Evolutionary conservation across 768 basidiomycete genomes (phyloP).

Genomic region (Pulveroboletus sp.): DNA sequence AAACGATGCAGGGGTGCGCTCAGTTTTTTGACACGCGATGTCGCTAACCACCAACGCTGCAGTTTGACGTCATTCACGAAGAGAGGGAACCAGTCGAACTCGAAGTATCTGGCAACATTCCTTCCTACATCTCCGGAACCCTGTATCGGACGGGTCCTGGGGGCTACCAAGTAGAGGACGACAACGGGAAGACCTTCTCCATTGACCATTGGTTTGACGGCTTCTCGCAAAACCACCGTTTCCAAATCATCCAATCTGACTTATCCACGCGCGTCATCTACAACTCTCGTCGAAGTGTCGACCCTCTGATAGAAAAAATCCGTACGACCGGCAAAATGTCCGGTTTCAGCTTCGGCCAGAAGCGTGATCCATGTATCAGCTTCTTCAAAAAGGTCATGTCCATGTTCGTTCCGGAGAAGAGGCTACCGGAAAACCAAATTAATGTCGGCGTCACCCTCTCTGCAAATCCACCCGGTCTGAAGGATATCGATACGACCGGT

Average conservation of each 20-base stretch:
- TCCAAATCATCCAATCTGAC: slow-evolving; percentile 33
- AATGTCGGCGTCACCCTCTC: slow-evolving; percentile 31
- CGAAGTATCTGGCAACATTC: slow-evolving; percentile 29
- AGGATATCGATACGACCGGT: slow-evolving; percentile 18
- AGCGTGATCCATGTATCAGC: slow-evolving; percentile 30
- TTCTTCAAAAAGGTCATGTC: slow-evolving; percentile 31
- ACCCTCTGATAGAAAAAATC: slow-evolving; percentile 28
- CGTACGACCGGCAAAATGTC: slow-evolving; percentile 21
- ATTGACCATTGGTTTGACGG: slow-evolving; percentile 42
- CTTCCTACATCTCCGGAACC: slow-evolving; percentile 34
- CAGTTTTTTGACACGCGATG: not conserved
- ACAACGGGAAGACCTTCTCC: slow-evolving; percentile 22
- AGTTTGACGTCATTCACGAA: slow-evolving; percentile 30
- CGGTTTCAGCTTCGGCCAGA: slow-evolving; percentile 27
- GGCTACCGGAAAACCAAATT: not conserved
- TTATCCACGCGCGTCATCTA: slow-evolving; percentile 30
- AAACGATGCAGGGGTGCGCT: slow-evolving; percentile 27
- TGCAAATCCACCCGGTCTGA: slow-evolving; percentile 28
- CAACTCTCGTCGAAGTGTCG: slow-evolving; percentile 31
- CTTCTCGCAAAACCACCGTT: slow-evolving; percentile 37
- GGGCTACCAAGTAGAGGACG: slow-evolving; percentile 24
- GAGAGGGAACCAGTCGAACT: slow-evolving; percentile 28
- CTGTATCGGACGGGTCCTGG: slow-evolving; percentile 40
- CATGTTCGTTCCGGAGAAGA: slow-evolving; percentile 24
- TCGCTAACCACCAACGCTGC: not conserved